Evolutionary conservation across 2,329 filamentous ascomycete genomes (phyloP), one percentile per base, ranked within the genome.

Genomic region (Laburnicola sp.): DNA sequence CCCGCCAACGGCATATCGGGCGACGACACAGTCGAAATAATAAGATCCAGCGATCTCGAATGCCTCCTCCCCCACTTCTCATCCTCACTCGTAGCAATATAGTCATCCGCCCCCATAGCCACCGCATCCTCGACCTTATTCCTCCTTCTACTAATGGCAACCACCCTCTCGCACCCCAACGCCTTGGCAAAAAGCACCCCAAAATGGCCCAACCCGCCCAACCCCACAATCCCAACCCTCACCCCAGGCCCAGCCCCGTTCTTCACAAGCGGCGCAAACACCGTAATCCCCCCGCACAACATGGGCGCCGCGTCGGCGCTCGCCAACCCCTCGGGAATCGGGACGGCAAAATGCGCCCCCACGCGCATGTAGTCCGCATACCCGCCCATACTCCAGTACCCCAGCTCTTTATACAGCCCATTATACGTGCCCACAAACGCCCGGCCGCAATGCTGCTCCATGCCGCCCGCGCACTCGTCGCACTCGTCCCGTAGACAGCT

Each of bases 271-370:
- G 89, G 89, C 3, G 82, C 81, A 66, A 82, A 94, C 0, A 86
- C 81, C 0, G 89, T 94, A 45, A 93, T 80, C 1, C 90, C 89
- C 1, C 85, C 89, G 65, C 89, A 93, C 26, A 93, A 78, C 76
- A 94, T 84, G 1, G 89, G 88, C 1, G 88, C 82, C 1, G 81
- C 82, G 50, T 79, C 75, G 7, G 76, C 77, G 27, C 74, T 78
- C 1, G 71, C 62, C 26, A 86, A 55, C 0, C 54, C 65, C 10
- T 79, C 76, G 0, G 83, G 83, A 51, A 86, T 84, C 63, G 74
- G 78, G 62, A 84, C 74, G 0, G 78, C 79, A 57, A 89, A 91
- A 59, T 82, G 80, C 11, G 73, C 76, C 1, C 79, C 78, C 0
- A 78, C 79, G 11, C 85, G 78, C 64, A 79, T 79, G 53, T 81